Evolutionary conservation across 305 asterid genomes (phyloP), one percentile per base, ranked within the genome.

Genomic region (Striga hermonthica): DNA sequence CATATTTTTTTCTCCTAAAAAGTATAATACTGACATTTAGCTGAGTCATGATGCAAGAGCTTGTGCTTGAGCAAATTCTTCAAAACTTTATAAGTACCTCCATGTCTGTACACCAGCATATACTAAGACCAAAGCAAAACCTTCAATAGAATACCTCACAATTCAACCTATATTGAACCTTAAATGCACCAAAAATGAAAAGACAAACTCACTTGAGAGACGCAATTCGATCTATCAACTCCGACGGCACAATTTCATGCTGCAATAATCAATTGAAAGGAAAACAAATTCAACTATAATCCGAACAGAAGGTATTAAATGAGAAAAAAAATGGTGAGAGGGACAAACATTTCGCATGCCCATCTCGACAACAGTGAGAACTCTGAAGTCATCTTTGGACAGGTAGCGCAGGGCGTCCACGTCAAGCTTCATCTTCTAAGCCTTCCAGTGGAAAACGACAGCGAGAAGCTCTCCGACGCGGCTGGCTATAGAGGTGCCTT

Each of bases 311-410:
- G 7, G 9, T 9, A 36, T 53, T 22, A 14, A 65, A 0, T 11
- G n/a, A 14, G 31, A 41, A 34, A 1, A 3, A 10, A 37, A 13
- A 28, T n/a, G 15, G 45, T 47, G 45, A 36, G 35, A 52, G 39
- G 34, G 60, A 80, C 86, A 15, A 52, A 91, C 96, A 74, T 93
- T 93, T 71, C 97, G 91, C 99, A 90, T 88, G 49, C 99, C 99
- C 99, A 88, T 78, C 62, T 93, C 99, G 56, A 93, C 97, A 12
- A 97, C 96, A 3, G 99, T 88, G 55, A 93, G 95, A 75, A 86
- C 94, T 80, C 96, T 81, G 70, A 93, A 93, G 71, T 93, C 98
- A 75, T 93, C 98, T 74, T 78, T 93, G 50, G 97, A 82, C 15
- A 93, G 90, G 71, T 87, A 87, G 50, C 98, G 74, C 81, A 93